Conservation (phyloP, 2,329 filamentous ascomycete species). For the Fusarium verticillioides region DNA sequence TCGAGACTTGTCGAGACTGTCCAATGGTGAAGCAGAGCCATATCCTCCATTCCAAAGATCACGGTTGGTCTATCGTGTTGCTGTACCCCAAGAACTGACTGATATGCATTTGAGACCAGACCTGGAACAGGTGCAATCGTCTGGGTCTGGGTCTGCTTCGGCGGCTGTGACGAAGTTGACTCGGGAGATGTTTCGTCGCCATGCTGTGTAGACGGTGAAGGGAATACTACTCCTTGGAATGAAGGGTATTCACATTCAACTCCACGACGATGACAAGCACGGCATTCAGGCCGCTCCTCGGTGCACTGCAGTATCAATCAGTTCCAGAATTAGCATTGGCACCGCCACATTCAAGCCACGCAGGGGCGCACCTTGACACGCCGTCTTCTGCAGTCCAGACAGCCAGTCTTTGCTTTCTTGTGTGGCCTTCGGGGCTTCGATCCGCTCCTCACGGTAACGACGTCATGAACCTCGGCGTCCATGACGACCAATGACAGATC, state of each 20-base stretch:
- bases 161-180: background rate
- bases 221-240: background rate
- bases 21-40: conserved; percentile 13
- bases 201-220: background rate
- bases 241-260: conserved; percentile 4
- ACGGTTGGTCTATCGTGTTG: background rate
- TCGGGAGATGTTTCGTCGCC: background rate
- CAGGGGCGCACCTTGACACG: conserved; percentile 1
- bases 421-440: conserved; percentile 1
- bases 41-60: background rate
- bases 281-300: background rate
- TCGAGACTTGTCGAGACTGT: background rate
- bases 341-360: background rate
- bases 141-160: background rate
- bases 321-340: background rate
- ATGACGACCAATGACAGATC: background rate
- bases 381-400: conserved; percentile 7
- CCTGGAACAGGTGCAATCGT: background rate
- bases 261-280: conserved; percentile 5
- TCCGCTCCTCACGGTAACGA: background rate
- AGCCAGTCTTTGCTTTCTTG: conserved; percentile 14
- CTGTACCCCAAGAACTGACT: background rate
- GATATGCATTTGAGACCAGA: background rate
- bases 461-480: background rate
- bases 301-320: background rate